Evolutionary conservation across 305 asterid species (phyloP).

Genomic region (Salvia sclarea): DNA sequence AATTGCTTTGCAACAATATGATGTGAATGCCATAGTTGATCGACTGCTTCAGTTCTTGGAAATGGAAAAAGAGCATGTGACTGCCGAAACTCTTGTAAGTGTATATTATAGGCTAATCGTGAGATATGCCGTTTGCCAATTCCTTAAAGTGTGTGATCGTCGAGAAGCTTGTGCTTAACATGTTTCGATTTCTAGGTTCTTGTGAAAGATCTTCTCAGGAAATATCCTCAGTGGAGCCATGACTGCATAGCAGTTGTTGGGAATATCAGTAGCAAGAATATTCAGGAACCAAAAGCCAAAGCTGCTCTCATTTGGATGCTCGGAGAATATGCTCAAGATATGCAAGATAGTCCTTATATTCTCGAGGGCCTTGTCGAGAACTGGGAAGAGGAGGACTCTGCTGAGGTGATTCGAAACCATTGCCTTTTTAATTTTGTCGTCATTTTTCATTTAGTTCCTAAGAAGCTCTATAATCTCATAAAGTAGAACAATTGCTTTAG

Average conservation of each 20-base stretch:
- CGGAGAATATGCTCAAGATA: constrained; percentile 98
- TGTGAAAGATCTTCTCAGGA: constrained; percentile 96
- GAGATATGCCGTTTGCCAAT: background rate
- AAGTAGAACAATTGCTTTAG: constrained; percentile 19
- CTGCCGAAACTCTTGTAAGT: constrained; percentile 98
- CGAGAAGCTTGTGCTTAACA: constrained; percentile 25
- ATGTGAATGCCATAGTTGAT: constrained; percentile 99
- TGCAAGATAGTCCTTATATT: constrained; percentile 96
- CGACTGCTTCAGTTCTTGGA: constrained; percentile 98
- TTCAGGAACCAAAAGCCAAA: constrained; percentile 98
- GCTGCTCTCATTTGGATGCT: constrained; percentile 99
- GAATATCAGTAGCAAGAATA: constrained; percentile 92
- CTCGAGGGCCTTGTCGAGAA: constrained; percentile 84
- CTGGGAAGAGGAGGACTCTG: constrained; percentile 96
- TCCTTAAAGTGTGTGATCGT: constrained; percentile 18
- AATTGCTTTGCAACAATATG: constrained; percentile 97
- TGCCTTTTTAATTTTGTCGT: constrained; percentile 2
- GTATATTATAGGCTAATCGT: constrained; percentile 16
- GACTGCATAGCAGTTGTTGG: constrained; percentile 99
- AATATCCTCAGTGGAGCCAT: constrained; percentile 99
- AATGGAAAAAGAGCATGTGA: constrained; percentile 98
- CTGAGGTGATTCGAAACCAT: constrained; percentile 62
- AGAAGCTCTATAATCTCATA: constrained; percentile 8
- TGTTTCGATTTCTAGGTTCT: constrained; percentile 68
- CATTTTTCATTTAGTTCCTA: background rate